Conservation (phyloP, 768 basidiomycete species). For the Tulasnella sp. region DNA sequence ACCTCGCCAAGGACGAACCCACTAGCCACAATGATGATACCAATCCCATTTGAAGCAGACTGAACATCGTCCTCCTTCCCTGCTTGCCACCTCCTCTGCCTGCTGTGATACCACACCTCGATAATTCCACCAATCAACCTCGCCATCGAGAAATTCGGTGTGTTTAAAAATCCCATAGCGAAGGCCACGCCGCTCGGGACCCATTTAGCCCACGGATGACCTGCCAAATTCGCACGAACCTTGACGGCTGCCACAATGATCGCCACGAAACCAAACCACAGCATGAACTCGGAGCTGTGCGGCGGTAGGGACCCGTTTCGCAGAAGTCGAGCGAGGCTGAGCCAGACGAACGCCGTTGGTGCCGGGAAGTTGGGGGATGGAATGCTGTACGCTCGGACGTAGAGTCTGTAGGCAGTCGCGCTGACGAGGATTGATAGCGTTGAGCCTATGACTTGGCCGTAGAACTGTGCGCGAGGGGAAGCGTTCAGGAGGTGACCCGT, state of each 20-base stretch:
- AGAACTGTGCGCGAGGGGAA: conserved; percentile 89
- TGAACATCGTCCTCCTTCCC: conserved; percentile 24
- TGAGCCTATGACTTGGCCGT: conserved; percentile 85
- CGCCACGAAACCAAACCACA: conserved; percentile 61
- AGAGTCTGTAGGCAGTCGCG: conserved; percentile 75
- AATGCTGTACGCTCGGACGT: conserved; percentile 76
- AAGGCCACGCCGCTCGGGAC: conserved; percentile 91
- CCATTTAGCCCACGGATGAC: conserved; percentile 52
- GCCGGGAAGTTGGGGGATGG: conserved; percentile 94
- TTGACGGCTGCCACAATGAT: conserved; percentile 56
- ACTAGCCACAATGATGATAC: conserved; percentile 77
- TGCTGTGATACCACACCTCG: conserved; percentile 44
- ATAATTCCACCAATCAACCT: conserved; percentile 78
- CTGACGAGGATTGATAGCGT: conserved; percentile 81
- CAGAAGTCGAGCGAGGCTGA: conserved; percentile 59
- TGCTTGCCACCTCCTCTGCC: conserved; percentile 28
- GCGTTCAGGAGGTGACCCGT: conserved; percentile 88
- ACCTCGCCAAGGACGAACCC: conserved; percentile 88
- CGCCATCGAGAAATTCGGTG: conserved; percentile 87
- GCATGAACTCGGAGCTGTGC: conserved; percentile 67
- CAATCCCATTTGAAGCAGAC: conserved; percentile 37
- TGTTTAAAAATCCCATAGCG: conserved; percentile 91
- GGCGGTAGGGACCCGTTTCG: conserved; percentile 75
- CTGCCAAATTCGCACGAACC: conserved; percentile 40
- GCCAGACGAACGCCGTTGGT: conserved; percentile 92